Evolutionary conservation across 768 basidiomycete species (phyloP), one percentile per base, ranked within the genome.

Genomic region (Panaeolus cyanescens): DNA sequence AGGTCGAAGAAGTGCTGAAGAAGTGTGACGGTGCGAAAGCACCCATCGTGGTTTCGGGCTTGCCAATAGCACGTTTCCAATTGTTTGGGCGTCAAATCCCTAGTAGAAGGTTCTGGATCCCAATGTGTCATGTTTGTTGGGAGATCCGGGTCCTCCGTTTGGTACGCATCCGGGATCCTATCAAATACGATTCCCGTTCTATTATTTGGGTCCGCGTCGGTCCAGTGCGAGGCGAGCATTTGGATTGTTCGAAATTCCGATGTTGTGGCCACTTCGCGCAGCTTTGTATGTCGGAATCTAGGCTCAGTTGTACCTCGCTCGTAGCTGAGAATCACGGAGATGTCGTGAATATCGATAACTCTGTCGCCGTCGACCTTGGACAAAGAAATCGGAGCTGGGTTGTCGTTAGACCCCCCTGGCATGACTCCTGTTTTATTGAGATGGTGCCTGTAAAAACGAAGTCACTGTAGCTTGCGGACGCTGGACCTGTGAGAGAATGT

Each of bases 1-100:
- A 71, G 68, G 36, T 68, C 65, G 34, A 71, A 59, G 50, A 71
- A 64, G 25, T 70, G 56, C 54, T 70, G 69, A 54, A 70, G 63
- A 2, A 68, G 59, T 1, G 64, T 53, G 20, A 68, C 61, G 1
- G 68, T 57, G 13, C 37, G 37, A 33, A 59, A 68, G 40, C 68
- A 70, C 1, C 67, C 68, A 36, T 70, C 68, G 22, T 70, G 68
- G 32, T 70, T 64, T 33, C 67, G 62, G 1, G 62, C 65, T 36
- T 68, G 67, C 68, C 68, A 68, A 32, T 67, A 68, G 32, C 64
- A 66, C 12, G 67, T 62, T 59, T 70, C 68, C 19, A 68, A 61
- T 36, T 65, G 56, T 37, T 59, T 62, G 15, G 64, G 56, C 28
- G 64, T 64, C 32, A 70, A 50, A 28, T 61, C 40, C 22, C 28